Evolutionary conservation across 495 filamentous ascomycete species (phyloP).

Genomic region (Penicillium simplicissimum): DNA sequence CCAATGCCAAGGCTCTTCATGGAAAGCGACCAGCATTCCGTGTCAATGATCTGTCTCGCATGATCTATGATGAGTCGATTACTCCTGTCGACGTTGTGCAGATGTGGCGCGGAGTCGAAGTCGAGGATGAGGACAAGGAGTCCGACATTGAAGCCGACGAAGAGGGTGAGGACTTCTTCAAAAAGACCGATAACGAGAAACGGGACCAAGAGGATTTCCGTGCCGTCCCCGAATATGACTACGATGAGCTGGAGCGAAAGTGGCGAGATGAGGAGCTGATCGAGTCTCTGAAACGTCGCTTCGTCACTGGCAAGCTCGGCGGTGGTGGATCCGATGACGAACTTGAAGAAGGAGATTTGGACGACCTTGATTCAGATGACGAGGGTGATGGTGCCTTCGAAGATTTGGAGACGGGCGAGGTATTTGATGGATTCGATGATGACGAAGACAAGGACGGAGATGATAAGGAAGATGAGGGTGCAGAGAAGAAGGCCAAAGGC

Average conservation of each 20-base stretch:
- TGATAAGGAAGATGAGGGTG: constrained; percentile 27
- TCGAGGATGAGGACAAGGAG: constrained; percentile 32
- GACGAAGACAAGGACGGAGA: constrained; percentile 36
- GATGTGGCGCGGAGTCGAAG: constrained; percentile 72
- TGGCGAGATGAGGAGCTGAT: constrained; percentile 80
- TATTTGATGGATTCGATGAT: constrained; percentile 45
- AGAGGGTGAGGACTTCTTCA: constrained; percentile 82
- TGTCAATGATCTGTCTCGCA: constrained; percentile 73
- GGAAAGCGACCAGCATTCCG: constrained; percentile 67
- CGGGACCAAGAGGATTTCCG: constrained; percentile 72
- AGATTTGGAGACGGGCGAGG: constrained; percentile 80
- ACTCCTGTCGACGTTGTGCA: constrained; percentile 71
- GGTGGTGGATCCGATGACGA: constrained; percentile 47
- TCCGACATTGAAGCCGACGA: constrained; percentile 55
- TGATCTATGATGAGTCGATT: constrained; percentile 86
- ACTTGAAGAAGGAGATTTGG: constrained; percentile 52
- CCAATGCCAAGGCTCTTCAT: constrained; percentile 72
- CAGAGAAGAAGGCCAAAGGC: constrained; percentile 30
- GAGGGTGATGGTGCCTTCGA: constrained; percentile 91
- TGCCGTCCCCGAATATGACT: constrained; percentile 74
- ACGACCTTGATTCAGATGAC: constrained; percentile 50
- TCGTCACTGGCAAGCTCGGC: constrained; percentile 66
- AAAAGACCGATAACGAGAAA: constrained; percentile 64
- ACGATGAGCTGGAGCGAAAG: constrained; percentile 75
- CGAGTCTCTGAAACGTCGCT: constrained; percentile 69